These are phyloP conservation scores for Verticillium klebahnii DNA, from an alignment of 2,329 filamentous ascomycete species.

Conservation along the genomic window DNA sequence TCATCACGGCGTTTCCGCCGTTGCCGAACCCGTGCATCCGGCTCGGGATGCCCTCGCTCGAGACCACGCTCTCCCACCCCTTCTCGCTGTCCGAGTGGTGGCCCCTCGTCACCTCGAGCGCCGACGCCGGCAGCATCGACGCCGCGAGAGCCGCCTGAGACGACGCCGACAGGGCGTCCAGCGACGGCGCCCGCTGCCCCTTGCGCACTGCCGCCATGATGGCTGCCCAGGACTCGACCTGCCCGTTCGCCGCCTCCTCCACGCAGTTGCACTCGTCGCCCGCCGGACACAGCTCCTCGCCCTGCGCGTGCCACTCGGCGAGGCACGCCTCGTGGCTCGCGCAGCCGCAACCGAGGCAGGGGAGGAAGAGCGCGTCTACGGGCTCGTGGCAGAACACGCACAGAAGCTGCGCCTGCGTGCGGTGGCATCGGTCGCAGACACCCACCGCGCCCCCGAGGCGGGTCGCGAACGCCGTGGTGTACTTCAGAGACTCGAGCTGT, in stretches of 20 bases:
- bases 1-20: conserved; percentile 22
- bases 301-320: conserved; percentile 52
- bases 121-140: conserved; percentile 22
- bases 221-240: conserved; percentile 58
- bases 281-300: conserved; percentile 54
- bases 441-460: conserved; percentile 43
- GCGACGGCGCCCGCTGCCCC: conserved; percentile 12
- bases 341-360: conserved; percentile 61
- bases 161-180: conserved; percentile 1
- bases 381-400: conserved; percentile 62
- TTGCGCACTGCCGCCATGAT: conserved; percentile 41
- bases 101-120: conserved; percentile 14
- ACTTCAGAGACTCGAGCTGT: conserved; percentile 54
- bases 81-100: conserved; percentile 23
- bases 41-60: conserved; percentile 14
- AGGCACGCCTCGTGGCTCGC: conserved; percentile 56
- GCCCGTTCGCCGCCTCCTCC: conserved; percentile 49
- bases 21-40: conserved; percentile 7
- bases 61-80: conserved; percentile 31
- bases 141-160: not conserved
- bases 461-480: conserved; percentile 32
- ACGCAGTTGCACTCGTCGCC: conserved; percentile 62
- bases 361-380: conserved; percentile 53
- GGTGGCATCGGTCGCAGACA: conserved; percentile 46
- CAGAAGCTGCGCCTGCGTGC: conserved; percentile 49